Conservation (phyloP, 495 filamentous ascomycete genomes). For the Aspergillus saccharolyticus region DNA sequence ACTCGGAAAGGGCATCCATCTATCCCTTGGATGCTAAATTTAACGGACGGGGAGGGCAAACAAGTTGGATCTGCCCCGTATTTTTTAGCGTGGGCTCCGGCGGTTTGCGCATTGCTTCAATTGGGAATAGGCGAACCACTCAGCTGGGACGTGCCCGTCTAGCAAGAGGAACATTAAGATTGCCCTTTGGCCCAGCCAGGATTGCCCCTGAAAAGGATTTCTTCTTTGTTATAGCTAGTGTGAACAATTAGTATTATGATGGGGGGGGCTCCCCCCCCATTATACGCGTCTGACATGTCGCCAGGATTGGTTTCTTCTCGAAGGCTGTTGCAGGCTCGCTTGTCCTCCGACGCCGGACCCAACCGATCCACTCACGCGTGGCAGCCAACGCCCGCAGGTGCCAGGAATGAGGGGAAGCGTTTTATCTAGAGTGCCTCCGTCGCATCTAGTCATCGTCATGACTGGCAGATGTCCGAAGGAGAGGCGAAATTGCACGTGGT, state of each 20-base stretch:
- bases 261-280: neutral
- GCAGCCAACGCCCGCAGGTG: neutral
- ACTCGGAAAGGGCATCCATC: neutral
- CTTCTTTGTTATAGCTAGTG: too few species aligned
- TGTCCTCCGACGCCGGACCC: neutral
- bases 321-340: neutral
- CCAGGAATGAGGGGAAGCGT: neutral
- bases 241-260: neutral
- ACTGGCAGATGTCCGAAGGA: neutral
- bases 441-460: neutral
- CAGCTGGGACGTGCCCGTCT: neutral
- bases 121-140: neutral
- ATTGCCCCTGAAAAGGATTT: too few species aligned
- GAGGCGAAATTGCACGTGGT: neutral
- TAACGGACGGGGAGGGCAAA: neutral
- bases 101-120: neutral
- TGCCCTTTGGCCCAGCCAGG: neutral
- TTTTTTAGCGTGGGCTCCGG: neutral
- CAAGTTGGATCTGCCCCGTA: neutral
- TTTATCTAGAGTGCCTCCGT: neutral
- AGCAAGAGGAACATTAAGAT: neutral
- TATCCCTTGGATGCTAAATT: neutral
- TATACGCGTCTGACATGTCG: neutral
- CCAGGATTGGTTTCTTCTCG: neutral
- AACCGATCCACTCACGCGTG: neutral